These are phyloP conservation scores for Cladorrhinum sp. DNA, from an alignment of 2,329 filamentous ascomycete species.

Conservation along the genomic window DNA sequence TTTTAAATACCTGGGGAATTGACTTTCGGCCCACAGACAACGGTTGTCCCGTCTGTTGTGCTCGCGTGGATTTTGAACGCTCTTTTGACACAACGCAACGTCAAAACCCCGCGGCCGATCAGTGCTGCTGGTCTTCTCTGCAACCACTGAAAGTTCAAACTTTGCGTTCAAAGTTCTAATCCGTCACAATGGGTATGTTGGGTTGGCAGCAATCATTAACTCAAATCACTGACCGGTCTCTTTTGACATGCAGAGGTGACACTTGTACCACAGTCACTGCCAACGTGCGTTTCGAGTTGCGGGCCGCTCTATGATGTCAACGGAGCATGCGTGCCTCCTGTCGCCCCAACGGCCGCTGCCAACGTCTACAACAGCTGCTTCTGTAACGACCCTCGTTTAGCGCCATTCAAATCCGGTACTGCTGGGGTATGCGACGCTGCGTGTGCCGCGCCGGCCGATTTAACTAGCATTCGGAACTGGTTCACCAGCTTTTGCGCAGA, in stretches of 20 bases:
- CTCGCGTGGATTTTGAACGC: neutral
- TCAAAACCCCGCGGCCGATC: neutral
- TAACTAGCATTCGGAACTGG: conserved; percentile 64
- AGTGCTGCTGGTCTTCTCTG: neutral
- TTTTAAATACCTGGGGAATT: neutral
- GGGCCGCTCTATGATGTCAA: conserved; percentile 66
- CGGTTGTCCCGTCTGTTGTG: neutral
- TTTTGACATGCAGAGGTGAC: conserved; percentile 39
- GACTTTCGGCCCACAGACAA: neutral
- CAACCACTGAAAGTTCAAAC: neutral
- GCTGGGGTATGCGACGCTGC: conserved; percentile 60
- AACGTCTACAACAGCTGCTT: conserved; percentile 67
- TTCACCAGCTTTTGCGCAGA: conserved; percentile 63
- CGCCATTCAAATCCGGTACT: conserved; percentile 54
- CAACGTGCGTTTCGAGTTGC: conserved; percentile 60
- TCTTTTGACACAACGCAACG: neutral
- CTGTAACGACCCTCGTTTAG: conserved; percentile 62
- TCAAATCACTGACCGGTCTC: neutral
- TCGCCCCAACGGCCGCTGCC: conserved; percentile 45
- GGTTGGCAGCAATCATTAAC: neutral
- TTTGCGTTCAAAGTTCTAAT: neutral
- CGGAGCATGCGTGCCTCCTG: conserved; percentile 64
- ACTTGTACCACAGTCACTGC: conserved; percentile 59
- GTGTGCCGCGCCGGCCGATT: conserved; percentile 52
- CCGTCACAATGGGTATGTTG: neutral